Base-by-base conservation (phyloP, 2,329 filamentous ascomycete genomes). In the Cladophialophora psammophila region DNA sequence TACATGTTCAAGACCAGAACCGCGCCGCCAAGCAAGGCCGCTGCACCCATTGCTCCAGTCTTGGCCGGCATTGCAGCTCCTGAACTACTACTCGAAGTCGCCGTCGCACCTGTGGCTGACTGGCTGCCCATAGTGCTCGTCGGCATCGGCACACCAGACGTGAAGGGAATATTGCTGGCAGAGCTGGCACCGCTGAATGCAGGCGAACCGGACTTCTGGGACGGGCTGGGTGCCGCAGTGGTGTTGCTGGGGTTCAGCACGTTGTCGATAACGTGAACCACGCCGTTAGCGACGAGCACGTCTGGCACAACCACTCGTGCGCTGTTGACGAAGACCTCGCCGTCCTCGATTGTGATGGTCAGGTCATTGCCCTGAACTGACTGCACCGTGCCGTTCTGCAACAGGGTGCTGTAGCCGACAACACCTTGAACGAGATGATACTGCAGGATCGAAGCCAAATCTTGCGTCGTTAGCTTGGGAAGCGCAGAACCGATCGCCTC, bases 371-470 rank as follows among this genome's bases (percentile, higher is more conserved):
- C 84, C 69, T 87, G 79, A 4, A 83, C 75, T 3, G 80, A 79
- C 12, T 69, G 72, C 45, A 78, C 4, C 35, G 73, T 50, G 40
- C 64, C 65, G 36, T 81, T 81, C 69, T 82, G 78, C 20, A 72
- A 69, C 7, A 85, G 77, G 6, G 81, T 85, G 78, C 89, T 90
- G 66, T 80, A 80, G 0, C 88, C 81, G 8, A 81, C 81, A 6
- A 34, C 53, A 57, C 83, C 84, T 55, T 81, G 80, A 45, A 91
- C 78, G 60, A 91, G 82, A 75, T 92, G 90, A 78, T 92, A 92
- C 32, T 81, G 78, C 42, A 91, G 80, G 61, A 91, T 82, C 35
- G 75, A 76, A 1, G 80, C 75, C 1, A 91, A 79, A 8, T 86
- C 76, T 8, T 81, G 76, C 0, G 76, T 75, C 26, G 80, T 81